Conservation (phyloP, 2,329 filamentous ascomycete genomes). For the Bipolaris oryzae region DNA sequence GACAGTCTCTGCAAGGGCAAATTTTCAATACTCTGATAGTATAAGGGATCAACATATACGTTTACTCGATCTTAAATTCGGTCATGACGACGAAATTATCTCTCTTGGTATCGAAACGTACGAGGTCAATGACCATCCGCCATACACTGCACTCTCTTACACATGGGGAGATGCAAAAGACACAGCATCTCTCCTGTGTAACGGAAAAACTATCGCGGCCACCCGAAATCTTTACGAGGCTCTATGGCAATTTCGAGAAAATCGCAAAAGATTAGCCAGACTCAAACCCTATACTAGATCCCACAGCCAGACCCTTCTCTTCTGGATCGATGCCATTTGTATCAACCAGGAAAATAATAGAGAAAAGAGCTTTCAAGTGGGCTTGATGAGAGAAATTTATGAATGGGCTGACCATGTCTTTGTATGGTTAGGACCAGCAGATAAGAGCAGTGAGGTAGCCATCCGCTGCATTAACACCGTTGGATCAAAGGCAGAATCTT, state of each 20-base stretch:
- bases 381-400: slow-evolving; percentile 21
- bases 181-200: background rate
- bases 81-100: background rate
- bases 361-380: slow-evolving; percentile 20
- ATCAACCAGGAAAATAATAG: background rate
- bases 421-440: slow-evolving; percentile 19
- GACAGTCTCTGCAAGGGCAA: background rate
- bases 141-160: background rate
- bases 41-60: background rate
- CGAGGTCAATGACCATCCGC: background rate
- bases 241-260: background rate
- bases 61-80: slow-evolving; percentile 1
- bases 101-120: background rate
- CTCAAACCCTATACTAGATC: background rate
- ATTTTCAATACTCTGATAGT: background rate
- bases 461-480: background rate
- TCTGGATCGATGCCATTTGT: background rate
- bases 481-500: background rate
- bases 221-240: slow-evolving; percentile 1
- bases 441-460: slow-evolving; percentile 5
- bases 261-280: background rate
- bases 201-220: background rate
- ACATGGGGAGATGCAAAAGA: background rate
- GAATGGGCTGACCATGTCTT: slow-evolving; percentile 3
- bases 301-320: background rate